These are phyloP conservation scores for Venturia effusa DNA, from an alignment of 2,329 filamentous ascomycete species.

Conservation along the genomic window DNA sequence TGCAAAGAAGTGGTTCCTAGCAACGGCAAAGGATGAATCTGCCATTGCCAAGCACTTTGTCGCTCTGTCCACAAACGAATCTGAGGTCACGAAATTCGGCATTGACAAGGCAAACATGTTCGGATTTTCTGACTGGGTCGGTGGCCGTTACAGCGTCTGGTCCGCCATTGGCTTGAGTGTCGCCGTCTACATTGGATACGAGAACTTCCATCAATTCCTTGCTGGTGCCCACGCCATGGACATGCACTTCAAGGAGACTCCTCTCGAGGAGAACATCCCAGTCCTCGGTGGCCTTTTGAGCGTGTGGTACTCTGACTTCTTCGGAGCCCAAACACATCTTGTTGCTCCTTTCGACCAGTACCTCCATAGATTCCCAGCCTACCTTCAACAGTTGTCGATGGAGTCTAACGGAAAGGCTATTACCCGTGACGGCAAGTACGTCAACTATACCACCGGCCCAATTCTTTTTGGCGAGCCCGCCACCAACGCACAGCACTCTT, in stretches of 20 bases:
- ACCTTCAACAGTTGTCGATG: slow-evolving; percentile 98
- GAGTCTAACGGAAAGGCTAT: slow-evolving; percentile 98
- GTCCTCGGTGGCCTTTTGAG: slow-evolving; percentile 84
- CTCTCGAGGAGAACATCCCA: slow-evolving; percentile 90
- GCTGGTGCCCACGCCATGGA: slow-evolving; percentile 95
- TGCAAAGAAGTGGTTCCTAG: slow-evolving; percentile 93
- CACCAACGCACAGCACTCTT: slow-evolving; percentile 98
- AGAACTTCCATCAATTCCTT: slow-evolving; percentile 96
- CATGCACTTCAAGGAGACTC: slow-evolving; percentile 88
- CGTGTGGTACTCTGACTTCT: slow-evolving; percentile 99
- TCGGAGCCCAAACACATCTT: slow-evolving; percentile 93
- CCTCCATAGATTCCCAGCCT: slow-evolving; percentile 96
- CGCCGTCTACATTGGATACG: slow-evolving; percentile 86
- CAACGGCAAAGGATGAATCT: slow-evolving; percentile 61
- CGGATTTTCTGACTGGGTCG: slow-evolving; percentile 96
- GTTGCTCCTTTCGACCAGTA: slow-evolving; percentile 99
- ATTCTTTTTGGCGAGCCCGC: slow-evolving; percentile 97
- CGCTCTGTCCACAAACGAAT: slow-evolving; percentile 89
- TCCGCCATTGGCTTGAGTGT: slow-evolving; percentile 95
- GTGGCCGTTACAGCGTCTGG: slow-evolving; percentile 97
- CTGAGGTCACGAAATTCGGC: slow-evolving; percentile 94
- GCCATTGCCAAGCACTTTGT: slow-evolving; percentile 97
- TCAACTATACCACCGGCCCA: slow-evolving; percentile 94
- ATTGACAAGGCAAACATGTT: slow-evolving; percentile 99
- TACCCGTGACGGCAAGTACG: slow-evolving; percentile 73